A percentile compares a stretch with the other conserved stretches of the same genome.
These are phyloP conservation scores for Chaetomiaceae sp. DNA, from an alignment of 2,329 filamentous ascomycete species.

Conservation along the genomic window DNA sequence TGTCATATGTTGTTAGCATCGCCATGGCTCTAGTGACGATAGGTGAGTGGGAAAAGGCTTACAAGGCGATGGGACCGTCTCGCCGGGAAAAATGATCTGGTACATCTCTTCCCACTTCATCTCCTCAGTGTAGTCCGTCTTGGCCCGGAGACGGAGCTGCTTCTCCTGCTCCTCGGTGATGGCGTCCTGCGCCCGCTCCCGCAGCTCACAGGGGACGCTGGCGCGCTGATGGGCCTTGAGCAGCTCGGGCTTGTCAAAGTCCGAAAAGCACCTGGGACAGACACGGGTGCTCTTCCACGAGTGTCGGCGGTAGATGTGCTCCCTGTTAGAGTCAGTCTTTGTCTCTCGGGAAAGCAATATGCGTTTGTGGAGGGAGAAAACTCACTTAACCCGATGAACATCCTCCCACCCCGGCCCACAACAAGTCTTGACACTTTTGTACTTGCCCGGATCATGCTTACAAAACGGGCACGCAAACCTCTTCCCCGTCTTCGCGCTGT, in stretches of 20 bases:
- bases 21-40: too few relatives aligned
- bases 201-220: constrained; percentile 37
- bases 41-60: constrained; percentile 3
- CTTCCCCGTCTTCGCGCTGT: not conserved
- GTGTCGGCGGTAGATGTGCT: constrained; percentile 30
- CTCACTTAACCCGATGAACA: constrained; percentile 28
- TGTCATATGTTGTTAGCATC: constrained; percentile 12
- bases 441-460: constrained; percentile 25
- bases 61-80: constrained; percentile 24
- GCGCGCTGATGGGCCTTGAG: constrained; percentile 27
- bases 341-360: too few relatives aligned
- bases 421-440: constrained; percentile 24
- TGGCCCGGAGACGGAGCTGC: constrained; percentile 22
- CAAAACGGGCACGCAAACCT: constrained; percentile 27
- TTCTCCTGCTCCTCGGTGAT: constrained; percentile 43
- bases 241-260: constrained; percentile 23
- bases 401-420: constrained; percentile 26
- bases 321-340: constrained; percentile 20
- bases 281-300: constrained; percentile 22
- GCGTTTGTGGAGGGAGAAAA: too few relatives aligned
- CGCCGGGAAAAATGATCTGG: constrained; percentile 23
- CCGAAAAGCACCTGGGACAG: constrained; percentile 28
- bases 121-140: constrained; percentile 17
- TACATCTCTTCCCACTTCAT: constrained; percentile 28
- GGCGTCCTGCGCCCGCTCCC: constrained; percentile 41